Base-by-base conservation (phyloP, 176 grass and related monocot genomes). In the Areca catechu region DNA sequence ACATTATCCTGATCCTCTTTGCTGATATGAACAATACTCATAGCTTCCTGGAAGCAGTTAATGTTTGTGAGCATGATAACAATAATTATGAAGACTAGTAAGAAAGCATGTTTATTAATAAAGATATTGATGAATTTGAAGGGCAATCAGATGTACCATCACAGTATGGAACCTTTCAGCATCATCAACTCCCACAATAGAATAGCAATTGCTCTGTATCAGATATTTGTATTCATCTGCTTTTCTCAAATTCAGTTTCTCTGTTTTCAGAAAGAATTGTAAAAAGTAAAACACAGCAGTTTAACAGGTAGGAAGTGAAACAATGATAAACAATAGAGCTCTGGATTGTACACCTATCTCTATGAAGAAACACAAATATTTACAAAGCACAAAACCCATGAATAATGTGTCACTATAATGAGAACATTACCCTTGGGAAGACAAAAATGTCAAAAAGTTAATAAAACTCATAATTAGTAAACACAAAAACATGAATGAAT, bases 211-310 rank as follows among this genome's bases (percentile, higher is more conserved):
- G 57, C 93, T 98, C 67, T 92, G 93, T 65, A 89, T 98, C 65
- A 98, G 70, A 77, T 98, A 98, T 79, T 92, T 98, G 73, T 92
- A 98, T 49, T 83, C 83, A 61, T 98, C 84, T 66, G 69, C 93
- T 74, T 85, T 92, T 57, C 80, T 88, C 73, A 98, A 74, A 85
- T 89, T 98, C 50, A 98, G 75, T 73, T 89, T 98, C 67, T 77
- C 93, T 98, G 87, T 60, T 80, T 75, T 47, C 12, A 12, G 14
- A 43, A 43, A 79, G n/a, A 12, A 43, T 10, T 43, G 12, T 10
- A 84, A 75, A 51, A 71, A 54, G 30, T 1, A 21, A 52, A 48
- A 68, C n/a, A n/a, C 58, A 51, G 21, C 63, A 76, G 49, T 48
- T 76, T 58, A 74, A 27, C 17, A 58, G 62, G 22, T 49, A 14